Base-by-base conservation (phyloP, 1,284 basidiomycete species). In the Microbotryum saponariae region DNA sequence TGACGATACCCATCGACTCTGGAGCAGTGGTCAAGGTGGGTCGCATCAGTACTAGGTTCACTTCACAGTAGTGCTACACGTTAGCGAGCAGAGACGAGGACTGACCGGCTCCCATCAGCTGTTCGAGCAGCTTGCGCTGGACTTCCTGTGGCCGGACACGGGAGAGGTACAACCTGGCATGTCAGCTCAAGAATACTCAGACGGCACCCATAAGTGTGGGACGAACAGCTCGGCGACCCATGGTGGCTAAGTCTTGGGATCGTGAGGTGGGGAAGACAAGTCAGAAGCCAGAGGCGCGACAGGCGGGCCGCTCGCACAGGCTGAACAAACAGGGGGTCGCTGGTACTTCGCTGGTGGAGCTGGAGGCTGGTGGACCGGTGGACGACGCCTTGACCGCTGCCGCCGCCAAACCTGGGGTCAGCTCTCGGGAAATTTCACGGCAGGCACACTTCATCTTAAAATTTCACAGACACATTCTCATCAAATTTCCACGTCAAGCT, bases 1-100 rank as follows among this genome's bases (percentile, higher is more conserved):
- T 90, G 53, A 89, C 85, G 56, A 92, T 86, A 70, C 92, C 92
- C 90, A 97, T 94, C 18, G 93, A 91, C 78, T 97, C 93, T 93
- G 91, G 89, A 93, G 73, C 58, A 56, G 47, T 37, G 56, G 37
- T 16, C 37, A 51, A 60, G 46, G 54, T 62, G 29, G 62, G 59
- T 27, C 6, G 16, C 18, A 42, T 42, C 37, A 18, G 37, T 18
- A 18, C 37, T 9, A 18, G 12, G 10, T 6, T 42, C 37, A 31
- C 12, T 16, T 42, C 14, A 21, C 25, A 23, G 20, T 53, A 25
- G 6, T 48, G n/a, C 45, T 53, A 54, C 23, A 23, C 29, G 53
- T 18, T 51, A 29, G 23, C 37, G 45, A 45, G 37, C 16, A 42
- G 37, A 18, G 37, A 42, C 12, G 37, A 42, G 37, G 46, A 20